phyloP scores from a whole-genome alignment of 306 rosid genomes.

The Vigna nakashimae region DNA sequence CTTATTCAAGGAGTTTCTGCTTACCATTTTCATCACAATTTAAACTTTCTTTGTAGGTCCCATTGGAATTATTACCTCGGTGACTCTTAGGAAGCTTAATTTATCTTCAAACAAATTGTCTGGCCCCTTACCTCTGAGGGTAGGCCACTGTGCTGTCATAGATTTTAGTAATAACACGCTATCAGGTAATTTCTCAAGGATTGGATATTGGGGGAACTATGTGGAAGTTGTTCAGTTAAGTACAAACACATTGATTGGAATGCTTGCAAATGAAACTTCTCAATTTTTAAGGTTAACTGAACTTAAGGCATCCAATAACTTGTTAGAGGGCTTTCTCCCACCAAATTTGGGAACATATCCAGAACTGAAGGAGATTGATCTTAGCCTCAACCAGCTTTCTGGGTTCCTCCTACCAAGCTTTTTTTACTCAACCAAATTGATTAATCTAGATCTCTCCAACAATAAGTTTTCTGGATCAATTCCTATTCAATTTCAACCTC shows the following conservation, averaged over 20 bases:
- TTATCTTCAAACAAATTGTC: conserved; percentile 76
- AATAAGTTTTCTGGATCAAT: conserved; percentile 71
- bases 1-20: conserved; percentile 15
- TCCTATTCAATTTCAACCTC: conserved; percentile 48
- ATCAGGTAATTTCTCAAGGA: conserved; percentile 68
- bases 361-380: conserved; percentile 69
- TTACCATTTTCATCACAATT: conserved; percentile 28
- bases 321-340: conserved; percentile 74
- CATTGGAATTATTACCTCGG: conserved; percentile 71
- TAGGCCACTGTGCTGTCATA: conserved; percentile 67
- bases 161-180: conserved; percentile 79
- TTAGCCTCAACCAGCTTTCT: conserved; percentile 70
- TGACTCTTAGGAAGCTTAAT: conserved; percentile 75
- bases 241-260: conserved; percentile 69
- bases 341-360: conserved; percentile 66
- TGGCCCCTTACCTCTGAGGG: conserved; percentile 71
- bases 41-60: conserved; percentile 64
- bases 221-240: conserved; percentile 74
- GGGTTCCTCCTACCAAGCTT: conserved; percentile 65
- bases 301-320: conserved; percentile 68
- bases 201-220: conserved; percentile 78
- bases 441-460: conserved; percentile 64
- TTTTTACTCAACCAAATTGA: conserved; percentile 67
- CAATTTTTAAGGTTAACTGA: conserved; percentile 68
- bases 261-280: conserved; percentile 59